Base-by-base conservation (phyloP, 208 protist genomes). In the Tetramitus jugosus region DNA sequence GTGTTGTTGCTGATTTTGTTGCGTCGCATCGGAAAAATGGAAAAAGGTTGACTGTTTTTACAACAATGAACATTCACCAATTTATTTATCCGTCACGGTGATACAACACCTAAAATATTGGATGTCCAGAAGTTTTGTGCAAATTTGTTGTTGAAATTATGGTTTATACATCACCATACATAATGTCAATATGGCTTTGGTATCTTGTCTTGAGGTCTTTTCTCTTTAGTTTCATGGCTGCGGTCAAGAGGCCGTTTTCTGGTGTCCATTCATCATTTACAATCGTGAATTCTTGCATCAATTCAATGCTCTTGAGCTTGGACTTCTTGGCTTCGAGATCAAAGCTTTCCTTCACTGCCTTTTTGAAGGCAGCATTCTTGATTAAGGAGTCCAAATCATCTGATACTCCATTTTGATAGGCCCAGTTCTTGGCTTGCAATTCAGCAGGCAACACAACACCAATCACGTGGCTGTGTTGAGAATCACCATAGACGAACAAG, bases 401-500 rank as follows among this genome's bases (percentile, higher is more conserved):
- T 35, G 13, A 2, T 14, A 76, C 31, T 23, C 46, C 46, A 42
- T 76, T 56, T 33, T 60, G 23, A 8, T 76, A 14, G 26, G 31
- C n/a, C 42, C 46, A 76, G 23, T n/a, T 26, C 31, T 60, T 42
- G 0, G n/a, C 43, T n/a, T 43, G 6, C 17, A 13, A 29, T n/a
- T 14, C 10, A 43, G 56, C 31, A 43, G 33, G 42, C 35, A 76
- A 2, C 35, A 76, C 31, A 3, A 60, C 2, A 43, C 45, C 69
- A 31, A 76, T 35, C 39, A 23, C 2, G 60, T 31, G 23, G 20
- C 13, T 33, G 39, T 35, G 17, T 8, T 31, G 6, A 26, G 45
- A 60, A 43, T 76, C 69, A 60, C 45, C 69, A 60, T 76, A 76
- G 3, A 76, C 46, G 20, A 37, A 53, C 39, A 60, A 39, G 23